Evolutionary conservation across 2,329 filamentous ascomycete species (phyloP), one percentile per base, ranked within the genome.

Genomic region (Lithohypha guttulata): DNA sequence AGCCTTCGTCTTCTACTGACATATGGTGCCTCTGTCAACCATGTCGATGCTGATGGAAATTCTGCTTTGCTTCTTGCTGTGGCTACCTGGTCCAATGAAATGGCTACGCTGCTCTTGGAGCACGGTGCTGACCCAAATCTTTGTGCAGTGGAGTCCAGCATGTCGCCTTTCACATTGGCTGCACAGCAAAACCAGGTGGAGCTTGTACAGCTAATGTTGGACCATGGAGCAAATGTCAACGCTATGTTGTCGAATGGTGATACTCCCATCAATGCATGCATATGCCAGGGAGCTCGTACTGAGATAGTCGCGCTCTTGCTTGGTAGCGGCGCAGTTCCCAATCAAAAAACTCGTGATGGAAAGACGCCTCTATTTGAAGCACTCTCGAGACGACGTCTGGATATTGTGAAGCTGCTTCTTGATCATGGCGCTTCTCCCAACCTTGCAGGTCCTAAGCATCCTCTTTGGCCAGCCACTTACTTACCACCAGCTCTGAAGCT

Each of bases 401-500:
- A 80, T 42, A 62, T 79, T 1, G 69, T 79, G 43, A 63, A 58
- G 1, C 53, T 61, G 2, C 55, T 75, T 11, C 57, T 77, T 2
- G 66, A 80, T 36, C 68, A 77, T 40, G 70, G 71, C 2, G 79
- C 79, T 2, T 70, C 81, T 50, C 70, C 77, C 7, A 83, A 84
- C 53, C 61, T 81, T 4, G 79, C 79, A 1, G 77, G 75, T 1
- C 77, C 77, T 8, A 79, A 81, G 55, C 74, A 82, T 59, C 71
- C 77, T 58, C 65, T 83, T 18, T 79, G 78, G 78, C 75, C 76
- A 2, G 66, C 77, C 0, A 71, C 70, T 0, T 73, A 76, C 57
- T 67, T 77, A 34, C 64, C 76, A 0, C 58, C 64, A 6, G 77
- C 71, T 43, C 60, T 82, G 23, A 65, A 73, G 49, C 56, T 77